Evolutionary conservation across 2,329 filamentous ascomycete genomes (phyloP).

Genomic region (Myotisia sp.): DNA sequence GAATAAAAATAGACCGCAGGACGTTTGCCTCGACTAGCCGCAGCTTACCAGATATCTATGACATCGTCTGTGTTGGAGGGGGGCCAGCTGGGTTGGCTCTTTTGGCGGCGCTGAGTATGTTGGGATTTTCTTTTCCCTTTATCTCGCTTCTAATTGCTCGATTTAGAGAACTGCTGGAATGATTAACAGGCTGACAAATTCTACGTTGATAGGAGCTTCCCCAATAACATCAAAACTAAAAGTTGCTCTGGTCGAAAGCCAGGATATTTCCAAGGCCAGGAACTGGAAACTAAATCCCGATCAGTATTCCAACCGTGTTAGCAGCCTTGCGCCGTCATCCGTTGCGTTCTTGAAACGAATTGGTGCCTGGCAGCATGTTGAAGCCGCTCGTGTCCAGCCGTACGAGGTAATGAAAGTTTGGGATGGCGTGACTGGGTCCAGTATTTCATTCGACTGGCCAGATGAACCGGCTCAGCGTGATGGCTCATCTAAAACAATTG

Average conservation of each 20-base stretch:
- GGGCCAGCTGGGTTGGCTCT: constrained; percentile 80
- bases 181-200: background rate
- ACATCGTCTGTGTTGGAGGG: constrained; percentile 82
- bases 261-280: constrained; percentile 59
- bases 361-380: constrained; percentile 70
- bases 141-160: too few species aligned
- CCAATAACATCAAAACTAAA: constrained; percentile 61
- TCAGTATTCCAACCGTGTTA: constrained; percentile 84
- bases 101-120: constrained; percentile 58
- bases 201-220: constrained; percentile 48
- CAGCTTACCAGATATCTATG: constrained; percentile 58
- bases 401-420: constrained; percentile 98
- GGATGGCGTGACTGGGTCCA: constrained; percentile 79
- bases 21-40: constrained; percentile 23
- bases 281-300: constrained; percentile 52
- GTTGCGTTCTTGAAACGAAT: constrained; percentile 69
- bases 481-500: constrained; percentile 51
- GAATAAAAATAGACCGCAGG: constrained; percentile 16
- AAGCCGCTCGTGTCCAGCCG: constrained; percentile 58
- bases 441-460: constrained; percentile 74
- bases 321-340: constrained; percentile 79
- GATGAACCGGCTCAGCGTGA: constrained; percentile 25
- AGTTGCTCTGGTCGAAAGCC: constrained; percentile 78
- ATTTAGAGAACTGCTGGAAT: too few species aligned
- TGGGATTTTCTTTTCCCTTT: background rate